Base-by-base conservation (phyloP, 2,329 filamentous ascomycete species). In the Paecilomyces niveus region DNA sequence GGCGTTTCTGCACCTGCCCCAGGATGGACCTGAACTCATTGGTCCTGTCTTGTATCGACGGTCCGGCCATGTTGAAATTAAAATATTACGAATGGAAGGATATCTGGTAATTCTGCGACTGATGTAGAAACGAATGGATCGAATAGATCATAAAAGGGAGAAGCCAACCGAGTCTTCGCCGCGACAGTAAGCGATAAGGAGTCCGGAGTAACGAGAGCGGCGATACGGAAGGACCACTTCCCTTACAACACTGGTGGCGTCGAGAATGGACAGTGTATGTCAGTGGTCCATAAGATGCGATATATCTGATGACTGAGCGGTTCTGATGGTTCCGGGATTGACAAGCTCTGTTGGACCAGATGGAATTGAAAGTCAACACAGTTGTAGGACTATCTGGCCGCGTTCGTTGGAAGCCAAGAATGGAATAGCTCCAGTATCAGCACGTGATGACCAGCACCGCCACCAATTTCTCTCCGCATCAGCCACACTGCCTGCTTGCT, bases 31-130 rank as follows among this genome's bases (percentile, higher is more conserved):
- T 89, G 83, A 99, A 99, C 82, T 99, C 94, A 71, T 86, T 84
- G 59, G 94, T 99, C 71, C 94, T 90, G 80, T 99, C 94, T 81
- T 99, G 94, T 74, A 97, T 96, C 55, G 92, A 93, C 57, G 79
- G 74, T 53, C 80, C 78, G 60, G 81, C 76, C 80, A 83, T 85
- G 63, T 71, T 75, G 65, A 22, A 49, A 55, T n/a, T 49, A 32
- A 18, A 35, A 8, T 26, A 26, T 33, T 18, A 55, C 1, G 51
- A n/a, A 11, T 29, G 5, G 8, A 45, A 6, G 39, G n/a, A 45
- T 18, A 45, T 45, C 39, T 45, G 39, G n/a, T 39, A n/a, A n/a
- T n/a, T 39, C 13, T 39, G 35, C 10, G 13, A 53, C 26, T 6
- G 50, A 18, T 24, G 51, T 45, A 18, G 15, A 45, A 45, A 45